phyloP scores from a whole-genome alignment of 805 yeast species.

The Candida yuanshanica region DNA sequence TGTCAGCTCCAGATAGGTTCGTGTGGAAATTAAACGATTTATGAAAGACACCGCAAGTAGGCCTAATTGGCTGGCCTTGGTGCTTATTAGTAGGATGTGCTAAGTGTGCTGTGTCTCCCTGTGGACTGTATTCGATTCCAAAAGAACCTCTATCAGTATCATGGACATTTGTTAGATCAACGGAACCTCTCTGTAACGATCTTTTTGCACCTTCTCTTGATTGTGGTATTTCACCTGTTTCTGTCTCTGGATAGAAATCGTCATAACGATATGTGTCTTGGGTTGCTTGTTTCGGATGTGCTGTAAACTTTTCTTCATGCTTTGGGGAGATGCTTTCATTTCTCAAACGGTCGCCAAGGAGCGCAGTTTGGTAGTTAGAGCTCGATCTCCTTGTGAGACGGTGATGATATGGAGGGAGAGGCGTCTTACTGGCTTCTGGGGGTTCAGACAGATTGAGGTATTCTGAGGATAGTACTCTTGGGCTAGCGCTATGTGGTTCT shows the following conservation, averaged over 20 bases:
- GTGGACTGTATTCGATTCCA: constrained; percentile 1
- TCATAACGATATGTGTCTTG: too few relatives aligned
- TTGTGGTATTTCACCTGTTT: background rate
- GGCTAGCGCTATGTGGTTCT: background rate
- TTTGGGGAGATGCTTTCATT: background rate
- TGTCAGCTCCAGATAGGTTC: constrained; percentile 1
- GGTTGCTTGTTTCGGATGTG: background rate
- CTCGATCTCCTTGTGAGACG: constrained; percentile 6
- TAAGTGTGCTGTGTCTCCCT: too few relatives aligned
- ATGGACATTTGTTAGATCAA: constrained; percentile 4
- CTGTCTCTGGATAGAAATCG: too few relatives aligned
- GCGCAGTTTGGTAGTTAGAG: constrained; percentile 5
- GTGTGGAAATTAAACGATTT: constrained; percentile 3
- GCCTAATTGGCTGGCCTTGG: too few relatives aligned
- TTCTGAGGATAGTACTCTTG: constrained; percentile 6
- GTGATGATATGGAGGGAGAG: constrained; percentile 4
- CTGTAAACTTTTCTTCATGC: background rate
- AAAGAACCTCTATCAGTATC: constrained; percentile 5
- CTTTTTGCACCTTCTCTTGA: constrained; percentile 9
- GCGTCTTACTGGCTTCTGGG: constrained; percentile 14
- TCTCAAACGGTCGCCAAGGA: constrained; percentile 1
- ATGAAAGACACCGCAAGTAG: too few relatives aligned
- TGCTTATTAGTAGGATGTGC: too few relatives aligned
- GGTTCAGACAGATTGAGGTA: constrained; percentile 7
- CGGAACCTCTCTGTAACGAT: constrained; percentile 9